These are phyloP conservation scores for Botrytis byssoidea DNA, from an alignment of 2,329 filamentous ascomycete species.

Conservation along the genomic window DNA sequence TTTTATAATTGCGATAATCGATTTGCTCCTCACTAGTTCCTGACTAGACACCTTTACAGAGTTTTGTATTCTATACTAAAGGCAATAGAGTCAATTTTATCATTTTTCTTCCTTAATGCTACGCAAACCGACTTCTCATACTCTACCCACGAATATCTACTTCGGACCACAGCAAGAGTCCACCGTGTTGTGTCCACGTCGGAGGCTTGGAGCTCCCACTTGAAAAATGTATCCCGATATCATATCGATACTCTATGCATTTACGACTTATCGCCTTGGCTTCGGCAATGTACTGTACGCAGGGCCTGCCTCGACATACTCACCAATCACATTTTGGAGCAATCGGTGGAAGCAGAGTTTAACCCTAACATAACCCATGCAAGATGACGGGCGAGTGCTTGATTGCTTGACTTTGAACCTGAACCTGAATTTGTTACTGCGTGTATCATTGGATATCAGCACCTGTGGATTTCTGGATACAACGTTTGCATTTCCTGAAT, in stretches of 20 bases:
- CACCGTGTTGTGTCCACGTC: background rate
- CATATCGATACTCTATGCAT: background rate
- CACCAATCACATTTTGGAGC: constrained; percentile 8
- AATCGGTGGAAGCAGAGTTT: background rate
- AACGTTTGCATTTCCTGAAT: background rate
- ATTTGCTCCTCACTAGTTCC: constrained; percentile 1
- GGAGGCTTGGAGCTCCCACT: background rate
- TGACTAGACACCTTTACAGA: background rate
- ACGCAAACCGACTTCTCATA: background rate
- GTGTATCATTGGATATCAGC: background rate
- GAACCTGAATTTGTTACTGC: background rate
- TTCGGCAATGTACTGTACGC: constrained; percentile 3
- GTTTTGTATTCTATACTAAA: background rate
- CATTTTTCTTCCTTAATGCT: background rate
- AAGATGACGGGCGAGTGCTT: constrained; percentile 11
- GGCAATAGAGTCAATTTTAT: constrained; percentile 3
- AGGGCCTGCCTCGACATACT: background rate
- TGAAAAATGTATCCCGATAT: background rate
- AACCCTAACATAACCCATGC: background rate
- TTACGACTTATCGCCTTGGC: background rate
- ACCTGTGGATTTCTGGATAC: background rate
- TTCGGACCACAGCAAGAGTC: background rate
- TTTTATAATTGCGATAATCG: constrained; percentile 13
- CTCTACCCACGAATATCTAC: background rate
- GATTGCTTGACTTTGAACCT: constrained; percentile 1